Base-by-base conservation (phyloP, 83 land plant genomes). In the Larix sibirica region DNA sequence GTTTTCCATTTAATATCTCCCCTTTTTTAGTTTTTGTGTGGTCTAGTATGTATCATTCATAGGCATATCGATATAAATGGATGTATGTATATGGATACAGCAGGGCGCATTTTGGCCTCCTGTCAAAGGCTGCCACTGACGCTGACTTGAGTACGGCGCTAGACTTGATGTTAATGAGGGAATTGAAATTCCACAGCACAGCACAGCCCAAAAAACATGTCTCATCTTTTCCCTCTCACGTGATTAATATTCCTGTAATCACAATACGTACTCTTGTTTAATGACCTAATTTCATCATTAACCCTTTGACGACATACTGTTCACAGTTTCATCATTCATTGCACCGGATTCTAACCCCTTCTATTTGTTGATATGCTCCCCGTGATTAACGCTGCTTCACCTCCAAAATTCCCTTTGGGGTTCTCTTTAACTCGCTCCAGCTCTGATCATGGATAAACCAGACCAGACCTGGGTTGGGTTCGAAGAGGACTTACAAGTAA, bases 131-230 rank as follows among this genome's bases (percentile, higher is more conserved):
- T 71, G 77, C 77, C 77, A 71, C 24, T 1, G 77, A 71, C n/a
- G 77, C 77, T 40, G 54, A 71, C 77, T 3, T 42, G 77, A 21
- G 77, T 71, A 71, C 77, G 77, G 77, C n/a, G 77, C 50, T n/a
- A 42, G 44, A 14, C 23, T 18, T 5, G 18, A 20, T 38, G 44
- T 36, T 40, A 21, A 38, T 42, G 50, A 42, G 50, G 56, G 24
- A 71, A 69, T 69, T 33, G 73, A 69, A 69, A 69, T 67, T 31
- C 14, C 33, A 20, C 42, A 33, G 36, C 36, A 20, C 42, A 33
- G 47, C 40, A 0, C 4, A 70, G 40, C 38, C 9, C 47, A 31
- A 17, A 70, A 70, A 70, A 31, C 71, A 71, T 40, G 42, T 21
- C 54, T 66, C 12, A 26, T 66, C 26, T 66, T 66, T 66, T 21